These are phyloP conservation scores for Paxillus rubicundulus DNA, from an alignment of 768 basidiomycete genomes.

Conservation along the genomic window DNA sequence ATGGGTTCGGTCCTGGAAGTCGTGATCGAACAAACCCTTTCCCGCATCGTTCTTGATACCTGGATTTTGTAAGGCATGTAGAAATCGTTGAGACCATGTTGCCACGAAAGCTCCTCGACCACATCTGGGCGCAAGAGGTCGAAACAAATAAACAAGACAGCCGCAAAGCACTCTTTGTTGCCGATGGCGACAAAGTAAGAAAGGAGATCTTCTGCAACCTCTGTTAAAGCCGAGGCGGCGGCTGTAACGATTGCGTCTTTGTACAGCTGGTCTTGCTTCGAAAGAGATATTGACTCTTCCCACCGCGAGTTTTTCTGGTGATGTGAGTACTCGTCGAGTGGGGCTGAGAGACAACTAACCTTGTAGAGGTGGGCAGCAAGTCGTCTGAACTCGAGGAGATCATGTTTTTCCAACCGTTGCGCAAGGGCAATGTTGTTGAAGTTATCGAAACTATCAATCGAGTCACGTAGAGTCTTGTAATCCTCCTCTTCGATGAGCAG, in stretches of 20 bases:
- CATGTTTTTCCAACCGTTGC: slow-evolving; percentile 81
- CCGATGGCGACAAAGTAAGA: slow-evolving; percentile 98
- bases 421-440: slow-evolving; percentile 92
- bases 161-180: slow-evolving; percentile 97
- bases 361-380: slow-evolving; percentile 96
- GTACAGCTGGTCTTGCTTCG: slow-evolving; percentile 96
- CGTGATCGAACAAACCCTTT: slow-evolving; percentile 50
- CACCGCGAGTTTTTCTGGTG: slow-evolving; percentile 87
- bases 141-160: slow-evolving; percentile 87
- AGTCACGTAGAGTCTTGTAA: slow-evolving; percentile 95
- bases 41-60: slow-evolving; percentile 72
- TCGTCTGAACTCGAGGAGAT: slow-evolving; percentile 91
- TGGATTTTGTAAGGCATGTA: slow-evolving; percentile 97
- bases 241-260: slow-evolving; percentile 96
- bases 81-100: slow-evolving; percentile 93
- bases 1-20: slow-evolving; percentile 2
- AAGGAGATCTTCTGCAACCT: slow-evolving; percentile 92
- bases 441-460: slow-evolving; percentile 97
- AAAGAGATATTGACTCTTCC: slow-evolving; percentile 94
- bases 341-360: slow-evolving; percentile 40
- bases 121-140: slow-evolving; percentile 92
- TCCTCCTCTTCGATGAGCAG: slow-evolving; percentile 99
- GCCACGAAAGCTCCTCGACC: slow-evolving; percentile 95
- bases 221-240: slow-evolving; percentile 75
- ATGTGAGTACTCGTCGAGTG: neutral